Evolutionary conservation across 1,139 yeast species (phyloP), one percentile per base, ranked within the genome.

Genomic region (Pichia sp.): DNA sequence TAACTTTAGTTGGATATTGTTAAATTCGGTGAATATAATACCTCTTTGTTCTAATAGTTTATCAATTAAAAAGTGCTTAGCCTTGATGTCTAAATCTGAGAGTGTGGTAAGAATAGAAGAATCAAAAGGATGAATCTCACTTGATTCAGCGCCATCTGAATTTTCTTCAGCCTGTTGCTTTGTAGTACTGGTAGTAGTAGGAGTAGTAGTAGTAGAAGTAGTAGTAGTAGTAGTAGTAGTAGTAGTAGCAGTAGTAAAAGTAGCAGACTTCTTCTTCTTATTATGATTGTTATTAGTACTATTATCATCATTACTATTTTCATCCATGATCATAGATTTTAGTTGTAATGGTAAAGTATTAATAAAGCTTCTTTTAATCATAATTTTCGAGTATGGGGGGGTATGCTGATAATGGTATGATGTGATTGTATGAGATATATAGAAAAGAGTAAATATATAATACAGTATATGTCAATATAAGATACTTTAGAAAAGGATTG

Each of bases 1-100:
- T 16, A 59, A 46, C 43, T 54, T 59, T 34, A 59, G 43, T 42
- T 60, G 62, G 22, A 58, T 56, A 15, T 56, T 58, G 39, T 52
- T 52, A 22, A 49, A 51, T 43, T 60, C 60, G 1, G 62, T 56
- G 41, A 56, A 59, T 13, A 59, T 52, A 15, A 60, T 53, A 7
- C 63, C 63, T 39, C 58, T 60, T 40, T 54, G 59, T 26, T 52
- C 53, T 7, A 40, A 25, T n/a, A 60, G 48, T 39, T 50, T 53
- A 7, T 50, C 48, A 13, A 52, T 43, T 1, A 59, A 30, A 24
- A 48, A 48, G 11, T 42, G 49, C 36, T 44, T 44, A 20, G 55
- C 53, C 13, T 50, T 47, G 7, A 27, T n/a, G 41, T 45, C 50
- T 4, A 25, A 18, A 24, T 9, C 20, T 5, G 43, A 27, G 9